Conservation (phyloP, 2,329 filamentous ascomycete genomes). For the Periconia macrospinosa region DNA sequence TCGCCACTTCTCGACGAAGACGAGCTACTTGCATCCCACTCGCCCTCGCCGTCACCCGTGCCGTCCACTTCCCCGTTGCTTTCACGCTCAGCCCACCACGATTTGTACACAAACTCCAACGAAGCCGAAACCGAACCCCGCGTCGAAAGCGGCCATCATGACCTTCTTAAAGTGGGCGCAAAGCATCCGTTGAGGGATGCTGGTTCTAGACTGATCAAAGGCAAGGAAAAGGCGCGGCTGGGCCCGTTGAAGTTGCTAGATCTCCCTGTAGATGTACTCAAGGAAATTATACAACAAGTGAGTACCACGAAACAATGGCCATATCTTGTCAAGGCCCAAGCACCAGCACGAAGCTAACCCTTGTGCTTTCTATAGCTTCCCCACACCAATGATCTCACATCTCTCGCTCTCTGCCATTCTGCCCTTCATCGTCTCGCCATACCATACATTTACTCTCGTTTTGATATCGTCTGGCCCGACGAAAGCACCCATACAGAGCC, state of each 20-base stretch:
- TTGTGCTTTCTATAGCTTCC: conserved; percentile 59
- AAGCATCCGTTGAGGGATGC: conserved; percentile 26
- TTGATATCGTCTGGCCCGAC: conserved; percentile 88
- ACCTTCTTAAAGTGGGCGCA: conserved; percentile 7
- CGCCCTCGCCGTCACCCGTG: conserved; percentile 12
- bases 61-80: background rate
- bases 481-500: conserved; percentile 65
- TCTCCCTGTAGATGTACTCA: conserved; percentile 75
- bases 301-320: conserved; percentile 17
- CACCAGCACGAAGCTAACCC: conserved; percentile 14
- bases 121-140: conserved; percentile 15
- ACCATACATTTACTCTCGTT: conserved; percentile 79
- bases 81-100: conserved; percentile 10
- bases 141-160: conserved; percentile 11
- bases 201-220: conserved; percentile 52
- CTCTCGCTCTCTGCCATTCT: conserved; percentile 76
- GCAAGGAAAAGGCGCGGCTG: conserved; percentile 44
- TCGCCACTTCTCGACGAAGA: conserved; percentile 33
- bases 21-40: conserved; percentile 17
- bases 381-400: conserved; percentile 79
- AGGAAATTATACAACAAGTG: conserved; percentile 78
- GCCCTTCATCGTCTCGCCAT: conserved; percentile 74
- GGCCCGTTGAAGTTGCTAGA: conserved; percentile 69
- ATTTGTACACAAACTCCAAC: conserved; percentile 19
- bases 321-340: background rate